A percentile compares a stretch with the other conserved stretches of the same genome.
Evolutionary conservation across 441 rosid genomes (phyloP).

Genomic region (Gossypium davidsonii): DNA sequence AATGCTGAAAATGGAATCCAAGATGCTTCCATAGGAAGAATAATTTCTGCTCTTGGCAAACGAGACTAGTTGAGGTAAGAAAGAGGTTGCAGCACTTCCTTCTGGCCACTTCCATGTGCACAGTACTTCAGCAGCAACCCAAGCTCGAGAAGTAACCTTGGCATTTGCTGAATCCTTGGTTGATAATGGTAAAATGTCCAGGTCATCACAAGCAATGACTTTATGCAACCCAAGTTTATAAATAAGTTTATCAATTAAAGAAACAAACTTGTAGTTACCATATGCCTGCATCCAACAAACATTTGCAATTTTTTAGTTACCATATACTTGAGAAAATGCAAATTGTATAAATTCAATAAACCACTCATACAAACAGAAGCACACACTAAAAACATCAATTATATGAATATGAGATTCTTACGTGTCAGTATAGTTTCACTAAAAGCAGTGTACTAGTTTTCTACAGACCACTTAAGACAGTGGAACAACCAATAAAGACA

Average conservation of each 20-base stretch:
- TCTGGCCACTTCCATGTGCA: conserved; percentile 97
- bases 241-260: conserved; percentile 64
- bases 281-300: conserved; percentile 44
- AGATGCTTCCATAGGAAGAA: conserved; percentile 31
- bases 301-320: conserved; percentile 5
- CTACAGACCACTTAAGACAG: not conserved
- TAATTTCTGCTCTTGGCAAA: conserved; percentile 41
- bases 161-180: conserved; percentile 26
- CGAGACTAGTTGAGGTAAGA: conserved; percentile 57
- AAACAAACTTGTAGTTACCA: conserved; percentile 50
- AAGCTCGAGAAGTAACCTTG: conserved; percentile 47
- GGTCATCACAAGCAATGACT: conserved; percentile 34
- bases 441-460: not conserved
- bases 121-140: conserved; percentile 87
- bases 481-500: not conserved
- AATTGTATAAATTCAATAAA: conserved; percentile 2
- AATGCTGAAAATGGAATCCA: conserved; percentile 64
- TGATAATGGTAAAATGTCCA: conserved; percentile 12
- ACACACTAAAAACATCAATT: not conserved
- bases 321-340: not conserved
- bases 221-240: conserved; percentile 51
- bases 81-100: conserved; percentile 61
- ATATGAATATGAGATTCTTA: not conserved
- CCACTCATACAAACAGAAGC: not conserved
- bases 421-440: not conserved